phyloP scores from a whole-genome alignment of 2,329 filamentous ascomycete genomes.

The Knoxdaviesia proteae region DNA sequence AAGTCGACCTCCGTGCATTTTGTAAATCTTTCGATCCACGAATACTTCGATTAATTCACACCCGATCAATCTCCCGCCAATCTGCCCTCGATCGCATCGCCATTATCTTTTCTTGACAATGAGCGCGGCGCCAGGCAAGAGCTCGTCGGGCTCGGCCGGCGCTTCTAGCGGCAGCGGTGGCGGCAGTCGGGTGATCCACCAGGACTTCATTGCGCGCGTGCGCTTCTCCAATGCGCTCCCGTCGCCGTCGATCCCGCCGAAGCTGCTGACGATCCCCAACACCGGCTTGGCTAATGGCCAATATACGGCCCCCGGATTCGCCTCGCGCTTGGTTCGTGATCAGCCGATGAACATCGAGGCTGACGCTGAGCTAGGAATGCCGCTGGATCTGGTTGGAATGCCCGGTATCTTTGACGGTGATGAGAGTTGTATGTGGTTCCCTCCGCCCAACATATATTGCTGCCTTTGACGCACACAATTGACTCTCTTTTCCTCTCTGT shows the following conservation, averaged over 20 bases:
- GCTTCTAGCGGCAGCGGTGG: conserved; percentile 9
- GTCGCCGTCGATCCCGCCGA: conserved; percentile 81
- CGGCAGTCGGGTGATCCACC: conserved; percentile 48
- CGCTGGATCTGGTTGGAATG: conserved; percentile 83
- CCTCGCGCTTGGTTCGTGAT: conserved; percentile 69
- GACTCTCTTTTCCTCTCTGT: not conserved
- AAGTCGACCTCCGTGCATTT: too few species aligned
- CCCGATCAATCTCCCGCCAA: too few species aligned
- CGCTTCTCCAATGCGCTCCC: conserved; percentile 91
- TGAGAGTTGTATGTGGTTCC: conserved; percentile 54
- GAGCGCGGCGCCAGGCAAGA: too few species aligned
- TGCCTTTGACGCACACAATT: conserved; percentile 4
- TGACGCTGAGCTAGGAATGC: conserved; percentile 95
- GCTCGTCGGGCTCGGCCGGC: conserved; percentile 7
- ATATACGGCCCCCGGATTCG: conserved; percentile 80
- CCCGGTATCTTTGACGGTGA: conserved; percentile 89
- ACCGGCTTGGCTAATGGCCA: conserved; percentile 70
- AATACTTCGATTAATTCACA: too few species aligned
- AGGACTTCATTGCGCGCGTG: conserved; percentile 93
- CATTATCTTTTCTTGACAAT: too few species aligned
- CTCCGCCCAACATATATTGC: not conserved
- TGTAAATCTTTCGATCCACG: too few species aligned
- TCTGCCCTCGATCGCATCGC: too few species aligned
- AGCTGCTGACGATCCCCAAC: conserved; percentile 91
- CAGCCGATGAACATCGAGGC: conserved; percentile 93